Base-by-base conservation (phyloP, 495 filamentous ascomycete species). In the Penicillium chermesinum region DNA sequence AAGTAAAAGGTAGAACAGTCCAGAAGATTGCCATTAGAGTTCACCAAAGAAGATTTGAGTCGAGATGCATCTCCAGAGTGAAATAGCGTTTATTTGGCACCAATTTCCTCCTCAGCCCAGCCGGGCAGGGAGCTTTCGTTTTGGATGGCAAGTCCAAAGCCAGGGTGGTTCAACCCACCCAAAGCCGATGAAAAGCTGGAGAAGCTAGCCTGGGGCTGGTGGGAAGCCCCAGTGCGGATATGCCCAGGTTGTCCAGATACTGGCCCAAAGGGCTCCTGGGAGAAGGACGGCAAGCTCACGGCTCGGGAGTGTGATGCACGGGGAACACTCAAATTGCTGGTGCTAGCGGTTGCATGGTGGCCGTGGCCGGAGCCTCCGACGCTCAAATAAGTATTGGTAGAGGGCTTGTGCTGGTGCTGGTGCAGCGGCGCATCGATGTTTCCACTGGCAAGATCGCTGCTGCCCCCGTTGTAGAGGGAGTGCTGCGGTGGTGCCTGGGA, bases 221-320 rank as follows among this genome's bases (percentile, higher is more conserved):
- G 78, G 32, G 72, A 65, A 20, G 71, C 54, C 18, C 70, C 70
- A 25, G 71, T 64, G 42, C 74, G 76, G 39, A 59, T 50, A 46
- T 76, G 63, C 37, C 66, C 57, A 8, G 70, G 59, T 41, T 76
- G 70, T 17, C 60, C 53, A 8, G 66, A 66, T 33, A 65, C 63
- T 21, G 76, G 75, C 2, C 73, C 72, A 43, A 82, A 76, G 16
- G 73, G 71, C 36, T 81, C 80, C 58, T 83, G 81, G 0, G 80
- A 78, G 61, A 84, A 84, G 4, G 78, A 88, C 1, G 89, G 89
- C 52, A 95, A 69, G 59, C 87, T 91, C 45, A 93, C 87, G 34
- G 89, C 87, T 22, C 89, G 85, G 57, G 81, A 85, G 66, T 95
- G 89, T 54, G 87, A 85, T 20, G 78, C 80, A 32, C 87, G 82